These are phyloP conservation scores for Lactarius sp. DNA, from an alignment of 768 basidiomycete genomes.

Conservation along the genomic window DNA sequence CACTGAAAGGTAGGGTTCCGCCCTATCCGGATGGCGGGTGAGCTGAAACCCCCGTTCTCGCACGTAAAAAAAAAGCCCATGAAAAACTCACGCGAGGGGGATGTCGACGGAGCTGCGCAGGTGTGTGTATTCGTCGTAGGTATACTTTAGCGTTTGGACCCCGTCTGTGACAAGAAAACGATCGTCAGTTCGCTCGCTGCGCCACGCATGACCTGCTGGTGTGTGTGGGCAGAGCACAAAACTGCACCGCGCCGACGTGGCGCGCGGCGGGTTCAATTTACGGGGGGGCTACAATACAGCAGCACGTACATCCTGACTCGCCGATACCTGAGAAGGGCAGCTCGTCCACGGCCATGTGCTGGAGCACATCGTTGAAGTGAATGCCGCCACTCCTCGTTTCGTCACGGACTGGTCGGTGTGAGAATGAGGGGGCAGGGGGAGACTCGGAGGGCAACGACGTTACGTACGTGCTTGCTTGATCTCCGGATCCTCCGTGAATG, in stretches of 20 bases:
- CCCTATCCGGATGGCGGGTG: constrained; percentile 32
- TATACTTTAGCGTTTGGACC: constrained; percentile 26
- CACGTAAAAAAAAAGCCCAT: background rate
- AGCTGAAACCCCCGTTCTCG: background rate
- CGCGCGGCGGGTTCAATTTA: no score
- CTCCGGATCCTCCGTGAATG: constrained; percentile 20
- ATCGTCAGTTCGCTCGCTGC: background rate
- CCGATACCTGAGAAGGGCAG: constrained; percentile 31
- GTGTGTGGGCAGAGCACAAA: no score
- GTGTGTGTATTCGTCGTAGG: constrained; percentile 45
- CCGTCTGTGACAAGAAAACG: constrained; percentile 27
- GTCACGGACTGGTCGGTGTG: constrained; percentile 28
- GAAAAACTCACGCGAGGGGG: constrained; percentile 47
- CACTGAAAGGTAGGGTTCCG: constrained; percentile 45
- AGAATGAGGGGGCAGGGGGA: background rate
- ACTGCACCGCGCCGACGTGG: no score
- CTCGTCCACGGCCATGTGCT: constrained; percentile 22
- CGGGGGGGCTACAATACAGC: background rate
- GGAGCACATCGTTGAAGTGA: constrained; percentile 34
- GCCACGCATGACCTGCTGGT: no score
- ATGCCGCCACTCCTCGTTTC: constrained; percentile 33
- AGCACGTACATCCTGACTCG: constrained; percentile 31
- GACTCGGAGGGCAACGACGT: no score
- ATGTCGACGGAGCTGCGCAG: constrained; percentile 47
- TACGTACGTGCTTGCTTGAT: constrained; percentile 20